Evolutionary conservation across 495 filamentous ascomycete species (phyloP).

Genomic region (Penicillium flavigenum): DNA sequence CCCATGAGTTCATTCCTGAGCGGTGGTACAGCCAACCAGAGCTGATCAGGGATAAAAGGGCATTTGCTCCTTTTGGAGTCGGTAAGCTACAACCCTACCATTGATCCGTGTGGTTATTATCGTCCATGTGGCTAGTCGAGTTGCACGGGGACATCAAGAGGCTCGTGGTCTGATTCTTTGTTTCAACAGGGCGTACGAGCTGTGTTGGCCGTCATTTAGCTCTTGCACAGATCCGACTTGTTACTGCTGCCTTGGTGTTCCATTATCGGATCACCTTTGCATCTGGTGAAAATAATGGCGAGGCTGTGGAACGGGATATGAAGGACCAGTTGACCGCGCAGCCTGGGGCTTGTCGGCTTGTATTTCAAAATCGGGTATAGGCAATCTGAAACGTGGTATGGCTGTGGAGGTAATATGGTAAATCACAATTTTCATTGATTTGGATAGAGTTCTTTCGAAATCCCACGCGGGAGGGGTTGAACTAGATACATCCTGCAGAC

Average conservation of each 20-base stretch:
- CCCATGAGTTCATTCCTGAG: slow-evolving; percentile 46
- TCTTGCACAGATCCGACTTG: slow-evolving; percentile 43
- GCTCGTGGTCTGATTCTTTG: slow-evolving; percentile 15
- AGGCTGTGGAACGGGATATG: slow-evolving; percentile 34
- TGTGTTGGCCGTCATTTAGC: slow-evolving; percentile 56
- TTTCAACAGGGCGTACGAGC: slow-evolving; percentile 32
- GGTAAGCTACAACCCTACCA: slow-evolving; percentile 21
- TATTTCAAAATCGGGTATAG: slow-evolving; percentile 1
- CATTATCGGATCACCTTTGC: slow-evolving; percentile 39
- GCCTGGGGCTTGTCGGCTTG: slow-evolving; percentile 21
- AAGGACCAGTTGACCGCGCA: slow-evolving; percentile 43
- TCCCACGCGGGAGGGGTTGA: neutral
- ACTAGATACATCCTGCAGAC: neutral
- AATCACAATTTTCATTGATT: neutral
- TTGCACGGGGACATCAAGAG: neutral
- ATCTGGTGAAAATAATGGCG: slow-evolving; percentile 37
- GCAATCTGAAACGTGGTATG: neutral
- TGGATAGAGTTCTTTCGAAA: neutral
- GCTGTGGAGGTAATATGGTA: neutral
- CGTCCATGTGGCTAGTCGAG: neutral
- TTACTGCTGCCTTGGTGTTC: slow-evolving; percentile 28
- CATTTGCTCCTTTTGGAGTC: slow-evolving; percentile 50
- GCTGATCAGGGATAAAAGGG: slow-evolving; percentile 40
- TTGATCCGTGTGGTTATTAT: neutral
- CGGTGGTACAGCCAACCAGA: slow-evolving; percentile 43